These are phyloP conservation scores for Artemisia argyi DNA, from an alignment of 129 eudicot genomes.

Conservation along the genomic window DNA sequence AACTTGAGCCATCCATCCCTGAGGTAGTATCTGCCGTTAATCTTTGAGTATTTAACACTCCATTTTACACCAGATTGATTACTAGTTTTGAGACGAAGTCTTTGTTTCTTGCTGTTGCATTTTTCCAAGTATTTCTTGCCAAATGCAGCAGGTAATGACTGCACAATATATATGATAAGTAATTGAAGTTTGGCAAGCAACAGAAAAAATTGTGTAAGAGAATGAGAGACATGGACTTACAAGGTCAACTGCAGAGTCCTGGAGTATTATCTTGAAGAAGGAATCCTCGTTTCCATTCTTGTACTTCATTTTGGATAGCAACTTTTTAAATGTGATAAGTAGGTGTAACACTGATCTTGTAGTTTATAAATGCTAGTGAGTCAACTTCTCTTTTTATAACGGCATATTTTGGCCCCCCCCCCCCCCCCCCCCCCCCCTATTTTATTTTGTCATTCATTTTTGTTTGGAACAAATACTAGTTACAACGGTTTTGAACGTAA, in stretches of 20 bases:
- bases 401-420: too few species aligned
- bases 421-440: too few species aligned
- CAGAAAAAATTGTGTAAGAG: not conserved
- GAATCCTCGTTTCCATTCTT: constrained; percentile 8
- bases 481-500: too few species aligned
- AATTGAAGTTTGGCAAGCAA: not conserved
- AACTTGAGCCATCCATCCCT: constrained; percentile 32
- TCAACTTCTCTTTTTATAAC: too few species aligned
- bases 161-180: not conserved
- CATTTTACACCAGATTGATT: constrained; percentile 9
- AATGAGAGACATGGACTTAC: constrained; percentile 14
- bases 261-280: constrained; percentile 27
- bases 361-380: too few species aligned
- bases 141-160: constrained; percentile 18
- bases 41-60: constrained; percentile 16
- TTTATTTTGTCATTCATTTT: too few species aligned
- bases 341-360: too few species aligned
- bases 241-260: not conserved
- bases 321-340: too few species aligned
- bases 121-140: constrained; percentile 22
- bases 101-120: constrained; percentile 1
- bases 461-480: too few species aligned
- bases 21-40: constrained; percentile 16
- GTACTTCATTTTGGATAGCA: not conserved
- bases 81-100: not conserved